Evolutionary conservation across 1,139 yeast genomes (phyloP).

Genomic region (Blastobotrys ciferrii): DNA sequence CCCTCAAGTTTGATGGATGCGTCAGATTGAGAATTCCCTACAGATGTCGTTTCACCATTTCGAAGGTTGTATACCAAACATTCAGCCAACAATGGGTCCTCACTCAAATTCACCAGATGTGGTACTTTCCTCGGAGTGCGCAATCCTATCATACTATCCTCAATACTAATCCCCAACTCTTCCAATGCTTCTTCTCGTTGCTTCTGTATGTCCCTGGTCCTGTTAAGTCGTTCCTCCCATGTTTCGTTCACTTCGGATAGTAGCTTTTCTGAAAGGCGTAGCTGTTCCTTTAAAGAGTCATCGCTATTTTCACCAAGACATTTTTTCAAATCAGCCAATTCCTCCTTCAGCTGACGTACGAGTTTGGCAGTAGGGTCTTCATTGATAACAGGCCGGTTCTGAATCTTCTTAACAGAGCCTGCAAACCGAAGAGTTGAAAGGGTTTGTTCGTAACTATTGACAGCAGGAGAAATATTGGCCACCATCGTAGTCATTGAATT

Average conservation of each 20-base stretch:
- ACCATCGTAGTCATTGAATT: constrained; percentile 71
- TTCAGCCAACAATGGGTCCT: constrained; percentile 32
- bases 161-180: constrained; percentile 31
- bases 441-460: constrained; percentile 57
- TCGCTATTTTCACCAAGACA: neutral
- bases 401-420: constrained; percentile 63
- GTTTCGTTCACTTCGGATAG: constrained; percentile 30
- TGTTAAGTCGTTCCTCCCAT: constrained; percentile 32
- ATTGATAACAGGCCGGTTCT: constrained; percentile 54
- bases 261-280: constrained; percentile 29
- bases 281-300: constrained; percentile 20
- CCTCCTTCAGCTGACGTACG: constrained; percentile 32
- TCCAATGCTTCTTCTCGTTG: constrained; percentile 31
- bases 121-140: constrained; percentile 32
- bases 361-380: constrained; percentile 38
- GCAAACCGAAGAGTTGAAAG: constrained; percentile 71
- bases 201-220: constrained; percentile 27
- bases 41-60: constrained; percentile 29
- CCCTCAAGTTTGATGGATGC: constrained; percentile 29
- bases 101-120: constrained; percentile 33
- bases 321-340: constrained; percentile 26
- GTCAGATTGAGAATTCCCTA: constrained; percentile 25
- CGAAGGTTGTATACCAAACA: constrained; percentile 33
- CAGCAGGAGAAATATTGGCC: constrained; percentile 37
- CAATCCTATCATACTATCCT: constrained; percentile 28